These are phyloP conservation scores for Paratinospora sagittata DNA, from an alignment of 164 flowering plant genomes.

Conservation along the genomic window DNA sequence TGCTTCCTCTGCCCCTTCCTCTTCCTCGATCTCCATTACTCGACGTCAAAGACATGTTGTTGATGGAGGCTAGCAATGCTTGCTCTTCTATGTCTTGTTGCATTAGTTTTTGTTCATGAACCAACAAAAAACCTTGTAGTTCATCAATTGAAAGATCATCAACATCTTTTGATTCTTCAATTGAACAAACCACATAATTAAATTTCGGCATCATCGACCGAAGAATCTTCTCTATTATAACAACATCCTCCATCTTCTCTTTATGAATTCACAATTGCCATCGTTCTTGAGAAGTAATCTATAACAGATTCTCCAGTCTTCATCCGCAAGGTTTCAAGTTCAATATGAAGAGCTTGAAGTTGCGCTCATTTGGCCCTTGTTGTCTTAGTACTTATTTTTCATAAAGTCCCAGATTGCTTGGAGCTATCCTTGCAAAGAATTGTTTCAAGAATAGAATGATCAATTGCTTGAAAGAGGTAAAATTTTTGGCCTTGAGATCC, in stretches of 20 bases:
- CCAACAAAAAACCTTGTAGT: no score
- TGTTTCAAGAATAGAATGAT: no score
- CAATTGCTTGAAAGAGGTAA: no score
- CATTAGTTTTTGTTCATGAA: no score
- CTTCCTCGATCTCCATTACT: constrained; percentile 5
- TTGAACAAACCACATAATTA: constrained; percentile 11
- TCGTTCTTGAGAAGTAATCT: constrained; percentile 11
- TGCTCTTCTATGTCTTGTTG: constrained; percentile 12
- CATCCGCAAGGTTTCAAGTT: constrained; percentile 11
- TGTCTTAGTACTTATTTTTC: no score
- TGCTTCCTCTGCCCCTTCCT: constrained; percentile 16
- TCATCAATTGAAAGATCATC: no score
- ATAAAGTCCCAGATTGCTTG: no score
- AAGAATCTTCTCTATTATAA: constrained; percentile 15
- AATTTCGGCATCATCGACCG: constrained; percentile 18
- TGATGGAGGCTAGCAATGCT: constrained; percentile 10
- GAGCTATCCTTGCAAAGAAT: no score
- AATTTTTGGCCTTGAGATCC: no score
- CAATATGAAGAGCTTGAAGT: not conserved
- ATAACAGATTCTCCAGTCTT: constrained; percentile 15
- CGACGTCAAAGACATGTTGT: not conserved
- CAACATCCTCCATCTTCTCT: constrained; percentile 11
- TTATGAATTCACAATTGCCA: constrained; percentile 17
- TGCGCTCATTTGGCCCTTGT: constrained; percentile 5
- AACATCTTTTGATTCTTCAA: no score